A percentile compares a stretch with the other conserved stretches of the same genome.
Conservation (phyloP, 176 grass and related monocot genomes). For the Triticum turgidum region DNA sequence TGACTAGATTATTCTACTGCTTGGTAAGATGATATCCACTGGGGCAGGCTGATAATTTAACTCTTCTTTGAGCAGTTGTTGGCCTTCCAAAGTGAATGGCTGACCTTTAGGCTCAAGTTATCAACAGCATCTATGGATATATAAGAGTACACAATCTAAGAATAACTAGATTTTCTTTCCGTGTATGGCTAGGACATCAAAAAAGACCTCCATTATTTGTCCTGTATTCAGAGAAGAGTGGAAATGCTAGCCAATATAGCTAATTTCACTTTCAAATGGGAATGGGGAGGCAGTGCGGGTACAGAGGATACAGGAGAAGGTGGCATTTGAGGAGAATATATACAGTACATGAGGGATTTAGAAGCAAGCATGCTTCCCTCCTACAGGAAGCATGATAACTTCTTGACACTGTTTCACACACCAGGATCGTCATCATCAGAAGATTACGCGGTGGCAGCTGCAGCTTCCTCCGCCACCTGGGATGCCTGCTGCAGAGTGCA, state of each 20-base stretch:
- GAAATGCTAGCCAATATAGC: slow-evolving; percentile 25
- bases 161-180: background rate
- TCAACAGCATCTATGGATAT: background rate
- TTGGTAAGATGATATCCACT: background rate
- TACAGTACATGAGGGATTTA: slow-evolving; percentile 54
- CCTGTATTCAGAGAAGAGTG: slow-evolving; percentile 11
- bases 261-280: slow-evolving; percentile 30
- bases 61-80: background rate
- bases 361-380: slow-evolving; percentile 57
- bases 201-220: background rate
- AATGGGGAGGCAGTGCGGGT: slow-evolving; percentile 25
- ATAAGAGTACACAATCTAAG: background rate
- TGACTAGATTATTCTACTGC: background rate
- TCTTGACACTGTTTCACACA: slow-evolving; percentile 45
- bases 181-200: background rate
- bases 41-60: background rate
- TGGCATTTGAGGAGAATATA: slow-evolving; percentile 53
- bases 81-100: background rate
- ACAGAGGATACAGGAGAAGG: slow-evolving; percentile 36
- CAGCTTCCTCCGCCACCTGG: slow-evolving; percentile 85
- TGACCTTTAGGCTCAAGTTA: background rate
- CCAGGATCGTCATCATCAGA: slow-evolving; percentile 10
- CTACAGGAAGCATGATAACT: slow-evolving; percentile 54
- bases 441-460: slow-evolving; percentile 80
- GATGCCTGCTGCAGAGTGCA: slow-evolving; percentile 84